Evolutionary conservation across 192 early-diverging fungal genomes (phyloP), one percentile per base, ranked within the genome.

Genomic region (Chytriomyces confervae): DNA sequence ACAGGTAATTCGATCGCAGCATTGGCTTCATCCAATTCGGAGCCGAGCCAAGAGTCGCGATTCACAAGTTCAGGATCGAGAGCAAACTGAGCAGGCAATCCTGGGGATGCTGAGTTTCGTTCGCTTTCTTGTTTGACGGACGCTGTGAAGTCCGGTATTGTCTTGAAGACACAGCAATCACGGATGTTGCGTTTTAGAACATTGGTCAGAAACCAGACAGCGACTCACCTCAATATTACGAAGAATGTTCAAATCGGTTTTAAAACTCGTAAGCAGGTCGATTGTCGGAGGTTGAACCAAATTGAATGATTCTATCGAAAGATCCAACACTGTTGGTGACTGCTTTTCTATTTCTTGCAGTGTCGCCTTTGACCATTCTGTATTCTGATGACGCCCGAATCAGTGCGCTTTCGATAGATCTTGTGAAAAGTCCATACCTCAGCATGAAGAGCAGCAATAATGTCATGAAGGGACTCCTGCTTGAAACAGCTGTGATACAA

Each of bases 401-500:
- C 8, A 69, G 13, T 2, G 36, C 11, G 83, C 50, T 6, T 76
- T 62, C 77, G 63, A 20, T 18, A 36, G 50, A 16, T 6, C 23
- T 49, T 36, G 48, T 23, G 11, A 61, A 84, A 46, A 18, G 9
- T 53, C 76, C 47, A 60, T 51, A 78, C 78, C 83, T 97, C 94
- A 69, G 91, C 86, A 64, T 93, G 85, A 45, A 99, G 82, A 18
- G 95, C 94, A 44, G 83, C 88, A 11, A 96, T 49, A 48, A 99
- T 97, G 45, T 92, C 87, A 80, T 94, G 95, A 18, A 66, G 44
- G 2, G 69, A 72, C 13, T 23, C 57, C 18, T 61, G 36, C 27
- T 27, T 20, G 69, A 72, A 51, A 27, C 51, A 61, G 13, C 24
- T n/a, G 69, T 27, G 29, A 36, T 36, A 36, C 29, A n/a, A 36